These are phyloP conservation scores for Malbranchea cinnamomea DNA, from an alignment of 2,329 filamentous ascomycete genomes.

Conservation along the genomic window DNA sequence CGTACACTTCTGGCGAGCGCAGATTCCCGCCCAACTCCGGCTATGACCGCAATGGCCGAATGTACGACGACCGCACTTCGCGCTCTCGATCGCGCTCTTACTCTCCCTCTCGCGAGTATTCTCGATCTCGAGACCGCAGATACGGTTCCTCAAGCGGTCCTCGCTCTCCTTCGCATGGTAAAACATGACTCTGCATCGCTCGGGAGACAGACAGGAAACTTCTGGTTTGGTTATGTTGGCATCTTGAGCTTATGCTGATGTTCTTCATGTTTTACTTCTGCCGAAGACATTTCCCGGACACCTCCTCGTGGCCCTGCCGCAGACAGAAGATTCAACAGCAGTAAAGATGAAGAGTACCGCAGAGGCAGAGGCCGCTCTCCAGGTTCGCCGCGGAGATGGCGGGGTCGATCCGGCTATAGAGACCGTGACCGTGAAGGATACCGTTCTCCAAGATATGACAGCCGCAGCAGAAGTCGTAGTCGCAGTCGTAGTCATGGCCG, in stretches of 20 bases:
- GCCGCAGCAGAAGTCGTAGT: slow-evolving; percentile 20
- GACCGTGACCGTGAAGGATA: slow-evolving; percentile 35
- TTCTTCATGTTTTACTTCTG: too few relatives aligned
- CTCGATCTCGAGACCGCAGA: slow-evolving; percentile 15
- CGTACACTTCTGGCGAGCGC: slow-evolving; percentile 16
- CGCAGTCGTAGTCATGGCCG: slow-evolving; percentile 18
- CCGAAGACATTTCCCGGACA: slow-evolving; percentile 24
- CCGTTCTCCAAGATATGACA: slow-evolving; percentile 25
- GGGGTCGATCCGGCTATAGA: slow-evolving; percentile 23
- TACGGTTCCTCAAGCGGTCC: slow-evolving; percentile 27
- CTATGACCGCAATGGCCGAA: slow-evolving; percentile 25
- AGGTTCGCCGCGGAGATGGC: slow-evolving; percentile 22
- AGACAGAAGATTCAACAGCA: slow-evolving; percentile 19
- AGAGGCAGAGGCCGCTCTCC: slow-evolving; percentile 17
- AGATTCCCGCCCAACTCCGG: slow-evolving; percentile 15
- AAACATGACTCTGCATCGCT: slow-evolving; percentile 16
- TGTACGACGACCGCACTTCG: slow-evolving; percentile 31
- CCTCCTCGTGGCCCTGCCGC: slow-evolving; percentile 22
- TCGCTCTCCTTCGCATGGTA: slow-evolving; percentile 32
- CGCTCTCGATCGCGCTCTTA: slow-evolving; percentile 25
- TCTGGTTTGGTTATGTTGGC: slow-evolving; percentile 24
- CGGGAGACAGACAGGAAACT: slow-evolving; percentile 10
- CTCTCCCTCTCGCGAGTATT: slow-evolving; percentile 7
- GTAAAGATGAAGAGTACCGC: slow-evolving; percentile 16
- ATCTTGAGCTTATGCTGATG: slow-evolving; percentile 10